phyloP scores from a whole-genome alignment of 1,284 basidiomycete species.

The Neolentinus lepideus region DNA sequence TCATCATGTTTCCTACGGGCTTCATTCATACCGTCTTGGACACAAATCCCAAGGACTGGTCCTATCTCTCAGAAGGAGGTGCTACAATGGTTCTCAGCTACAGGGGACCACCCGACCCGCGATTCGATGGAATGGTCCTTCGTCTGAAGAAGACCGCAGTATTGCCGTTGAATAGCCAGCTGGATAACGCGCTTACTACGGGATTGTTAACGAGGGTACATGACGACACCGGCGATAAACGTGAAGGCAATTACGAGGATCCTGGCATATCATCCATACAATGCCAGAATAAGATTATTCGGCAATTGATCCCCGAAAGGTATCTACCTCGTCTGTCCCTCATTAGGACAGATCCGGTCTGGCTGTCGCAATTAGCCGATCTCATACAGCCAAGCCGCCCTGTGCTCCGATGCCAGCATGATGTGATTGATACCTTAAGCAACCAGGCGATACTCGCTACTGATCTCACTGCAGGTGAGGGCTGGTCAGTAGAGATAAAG shows the following conservation, averaged over 20 bases:
- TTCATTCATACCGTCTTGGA: constrained; percentile 10
- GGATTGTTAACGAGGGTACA: neutral
- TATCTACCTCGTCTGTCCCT: constrained; percentile 55
- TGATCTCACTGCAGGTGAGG: constrained; percentile 58
- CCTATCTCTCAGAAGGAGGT: constrained; percentile 85
- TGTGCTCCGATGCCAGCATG: constrained; percentile 39
- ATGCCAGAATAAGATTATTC: constrained; percentile 57
- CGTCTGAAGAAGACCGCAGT: constrained; percentile 57
- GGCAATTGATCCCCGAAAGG: constrained; percentile 47
- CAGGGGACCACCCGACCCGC: constrained; percentile 36
- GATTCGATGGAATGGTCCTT: constrained; percentile 60
- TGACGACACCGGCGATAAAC: constrained; percentile 1
- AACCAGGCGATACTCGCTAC: constrained; percentile 63
- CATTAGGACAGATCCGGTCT: constrained; percentile 28
- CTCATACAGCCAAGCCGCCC: constrained; percentile 48
- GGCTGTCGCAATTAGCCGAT: constrained; percentile 51
- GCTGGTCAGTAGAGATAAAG: constrained; percentile 83
- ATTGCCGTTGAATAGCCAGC: neutral
- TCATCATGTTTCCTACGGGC: neutral
- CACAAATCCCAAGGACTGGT: constrained; percentile 61
- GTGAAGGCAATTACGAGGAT: constrained; percentile 18
- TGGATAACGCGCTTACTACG: neutral
- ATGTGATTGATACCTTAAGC: constrained; percentile 49
- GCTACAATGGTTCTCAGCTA: constrained; percentile 85
- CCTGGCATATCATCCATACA: constrained; percentile 52